A percentile compares a stretch with the other conserved stretches of the same genome.
Conservation (phyloP, 202 grass and related monocot species). For the Sporobolus alterniflorus region DNA sequence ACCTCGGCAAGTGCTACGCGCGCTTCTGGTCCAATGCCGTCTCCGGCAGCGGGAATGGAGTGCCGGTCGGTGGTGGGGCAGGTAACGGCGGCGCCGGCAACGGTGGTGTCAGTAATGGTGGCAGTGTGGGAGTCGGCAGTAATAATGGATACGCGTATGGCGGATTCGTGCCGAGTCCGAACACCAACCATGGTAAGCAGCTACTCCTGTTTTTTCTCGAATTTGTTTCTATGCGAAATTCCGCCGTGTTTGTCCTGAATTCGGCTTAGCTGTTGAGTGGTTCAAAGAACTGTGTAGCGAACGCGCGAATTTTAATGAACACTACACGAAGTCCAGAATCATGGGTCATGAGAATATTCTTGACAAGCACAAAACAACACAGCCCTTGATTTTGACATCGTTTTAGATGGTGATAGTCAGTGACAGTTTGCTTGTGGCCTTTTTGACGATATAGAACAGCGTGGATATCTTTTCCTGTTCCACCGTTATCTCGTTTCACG, state of each 20-base stretch:
- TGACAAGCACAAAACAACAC: not conserved
- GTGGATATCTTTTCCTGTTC: slow-evolving; percentile 8
- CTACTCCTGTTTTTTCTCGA: not conserved
- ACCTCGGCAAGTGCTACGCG: slow-evolving; percentile 97
- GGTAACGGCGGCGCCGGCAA: not conserved
- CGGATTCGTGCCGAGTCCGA: slow-evolving; percentile 41
- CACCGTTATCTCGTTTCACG: slow-evolving; percentile 26
- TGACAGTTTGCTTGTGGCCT: not conserved
- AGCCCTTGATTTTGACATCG: not conserved
- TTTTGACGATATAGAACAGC: not conserved
- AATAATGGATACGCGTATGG: slow-evolving; percentile 44
- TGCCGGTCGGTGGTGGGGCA: not conserved
- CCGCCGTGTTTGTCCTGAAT: not conserved
- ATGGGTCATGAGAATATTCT: not conserved
- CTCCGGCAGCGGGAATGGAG: not conserved
- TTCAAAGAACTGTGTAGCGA: not conserved
- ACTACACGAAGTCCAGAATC: not conserved
- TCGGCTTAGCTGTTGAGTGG: not conserved
- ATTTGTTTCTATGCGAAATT: not conserved
- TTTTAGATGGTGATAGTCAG: not conserved
- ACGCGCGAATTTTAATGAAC: not conserved
- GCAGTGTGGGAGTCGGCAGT: not conserved
- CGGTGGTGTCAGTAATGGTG: not conserved
- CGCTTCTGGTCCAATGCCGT: slow-evolving; percentile 86
- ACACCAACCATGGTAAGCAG: slow-evolving; percentile 52